Conservation (phyloP, 208 protist species). For the Eutreptiella sp. region DNA sequence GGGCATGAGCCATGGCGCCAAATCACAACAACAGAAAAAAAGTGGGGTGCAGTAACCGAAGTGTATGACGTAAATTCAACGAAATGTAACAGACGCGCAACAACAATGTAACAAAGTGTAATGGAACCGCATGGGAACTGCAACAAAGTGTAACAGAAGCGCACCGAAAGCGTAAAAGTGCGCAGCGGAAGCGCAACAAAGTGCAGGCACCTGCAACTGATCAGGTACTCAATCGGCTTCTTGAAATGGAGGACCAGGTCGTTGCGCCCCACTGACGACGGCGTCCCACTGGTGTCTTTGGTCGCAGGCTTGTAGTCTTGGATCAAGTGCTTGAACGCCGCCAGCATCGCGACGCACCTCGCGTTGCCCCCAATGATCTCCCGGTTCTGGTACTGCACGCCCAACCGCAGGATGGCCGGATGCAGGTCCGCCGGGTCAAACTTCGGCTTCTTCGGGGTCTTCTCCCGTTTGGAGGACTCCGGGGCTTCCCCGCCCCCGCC, state of each 20-base stretch:
- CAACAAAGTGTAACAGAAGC: no score
- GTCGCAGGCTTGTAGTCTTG: conserved; percentile 15
- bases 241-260: conserved; percentile 12
- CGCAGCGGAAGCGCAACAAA: no score
- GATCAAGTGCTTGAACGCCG: conserved; percentile 40
- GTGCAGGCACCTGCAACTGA: background rate
- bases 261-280: background rate
- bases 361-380: conserved; percentile 48
- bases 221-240: conserved; percentile 19
- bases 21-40: no score
- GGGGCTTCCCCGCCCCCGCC: no score
- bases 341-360: conserved; percentile 45
- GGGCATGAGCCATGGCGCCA: no score
- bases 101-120: no score
- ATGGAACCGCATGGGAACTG: no score
- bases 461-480: conserved; percentile 3
- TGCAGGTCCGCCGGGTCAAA: conserved; percentile 33
- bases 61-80: no score
- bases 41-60: no score
- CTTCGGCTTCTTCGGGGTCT: conserved; percentile 7
- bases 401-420: conserved; percentile 42
- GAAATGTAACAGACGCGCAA: no score
- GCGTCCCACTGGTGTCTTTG: background rate
- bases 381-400: conserved; percentile 37
- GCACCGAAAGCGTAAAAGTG: no score